Percentiles rank a stretch among this genome's conserved stretches.
Conservation (phyloP, 345 rosid species). For the Linum tenue region DNA sequence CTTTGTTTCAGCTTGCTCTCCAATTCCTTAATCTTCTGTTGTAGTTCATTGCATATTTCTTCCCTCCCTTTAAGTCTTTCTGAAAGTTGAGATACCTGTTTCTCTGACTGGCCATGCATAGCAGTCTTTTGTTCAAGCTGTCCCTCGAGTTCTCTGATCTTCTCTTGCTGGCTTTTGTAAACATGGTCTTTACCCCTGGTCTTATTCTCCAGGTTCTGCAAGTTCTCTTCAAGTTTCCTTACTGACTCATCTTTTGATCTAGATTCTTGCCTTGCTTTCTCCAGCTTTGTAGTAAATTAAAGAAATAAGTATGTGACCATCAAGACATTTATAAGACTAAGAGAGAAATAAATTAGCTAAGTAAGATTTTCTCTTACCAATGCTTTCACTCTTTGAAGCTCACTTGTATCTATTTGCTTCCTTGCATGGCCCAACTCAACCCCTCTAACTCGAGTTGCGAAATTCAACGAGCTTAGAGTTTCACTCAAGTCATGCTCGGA, state of each 20-base stretch:
- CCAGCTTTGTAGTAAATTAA: slow-evolving; percentile 20
- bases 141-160: slow-evolving; percentile 26
- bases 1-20: slow-evolving; percentile 18
- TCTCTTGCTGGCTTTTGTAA: slow-evolving; percentile 27
- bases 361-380: slow-evolving; percentile 17
- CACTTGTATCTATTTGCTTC: slow-evolving; percentile 29
- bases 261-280: slow-evolving; percentile 34
- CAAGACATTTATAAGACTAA: no score
- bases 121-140: slow-evolving; percentile 26
- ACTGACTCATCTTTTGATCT: slow-evolving; percentile 32
- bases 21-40: slow-evolving; percentile 22
- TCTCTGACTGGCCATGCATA: slow-evolving; percentile 21
- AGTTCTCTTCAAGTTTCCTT: slow-evolving; percentile 25
- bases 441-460: slow-evolving; percentile 38
- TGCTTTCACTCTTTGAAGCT: slow-evolving; percentile 34
- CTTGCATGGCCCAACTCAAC: slow-evolving; percentile 30
- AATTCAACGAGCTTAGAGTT: slow-evolving; percentile 38
- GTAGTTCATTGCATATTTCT: slow-evolving; percentile 23
- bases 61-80: slow-evolving; percentile 30
- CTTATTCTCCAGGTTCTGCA: slow-evolving; percentile 26
- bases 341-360: no score
- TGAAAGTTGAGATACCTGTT: slow-evolving; percentile 29
- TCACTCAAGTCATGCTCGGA: slow-evolving; percentile 33
- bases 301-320: not conserved
- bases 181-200: slow-evolving; percentile 28